Conservation (phyloP, 805 yeast species). For the Lachancea kluyveri region DNA sequence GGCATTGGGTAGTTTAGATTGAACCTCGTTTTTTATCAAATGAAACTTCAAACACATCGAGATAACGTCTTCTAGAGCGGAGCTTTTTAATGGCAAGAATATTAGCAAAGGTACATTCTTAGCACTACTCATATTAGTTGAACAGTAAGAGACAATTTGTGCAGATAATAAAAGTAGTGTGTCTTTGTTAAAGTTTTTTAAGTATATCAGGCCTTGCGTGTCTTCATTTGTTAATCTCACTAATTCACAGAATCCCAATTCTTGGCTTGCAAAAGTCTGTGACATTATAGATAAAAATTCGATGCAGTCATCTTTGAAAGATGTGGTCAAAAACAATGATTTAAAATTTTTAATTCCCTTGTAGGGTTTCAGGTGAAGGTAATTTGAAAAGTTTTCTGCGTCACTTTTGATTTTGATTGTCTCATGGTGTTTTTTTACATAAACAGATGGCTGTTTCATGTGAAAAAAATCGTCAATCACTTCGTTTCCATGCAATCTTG, state of each 20-base stretch:
- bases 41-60: constrained; percentile 42
- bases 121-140: constrained; percentile 24
- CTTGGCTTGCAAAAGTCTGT: constrained; percentile 29
- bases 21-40: constrained; percentile 36
- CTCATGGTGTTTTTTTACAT: constrained; percentile 27
- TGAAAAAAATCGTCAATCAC: constrained; percentile 21
- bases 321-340: constrained; percentile 39
- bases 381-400: constrained; percentile 50
- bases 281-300: constrained; percentile 27
- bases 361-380: constrained; percentile 51
- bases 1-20: constrained; percentile 26
- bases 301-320: constrained; percentile 23
- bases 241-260: constrained; percentile 31
- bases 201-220: constrained; percentile 21
- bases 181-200: constrained; percentile 31
- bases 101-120: constrained; percentile 25
- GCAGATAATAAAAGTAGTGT: constrained; percentile 49
- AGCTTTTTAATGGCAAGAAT: constrained; percentile 22
- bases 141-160: constrained; percentile 31
- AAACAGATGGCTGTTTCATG: constrained; percentile 25
- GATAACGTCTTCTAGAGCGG: constrained; percentile 37
- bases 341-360: constrained; percentile 45
- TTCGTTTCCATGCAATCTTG: constrained; percentile 23
- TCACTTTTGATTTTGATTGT: constrained; percentile 40
- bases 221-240: constrained; percentile 25